Percentiles rank a stretch among this genome's conserved stretches.
These are phyloP conservation scores for Penicillium dipodomyicola DNA, from an alignment of 495 filamentous ascomycete species.

Conservation along the genomic window DNA sequence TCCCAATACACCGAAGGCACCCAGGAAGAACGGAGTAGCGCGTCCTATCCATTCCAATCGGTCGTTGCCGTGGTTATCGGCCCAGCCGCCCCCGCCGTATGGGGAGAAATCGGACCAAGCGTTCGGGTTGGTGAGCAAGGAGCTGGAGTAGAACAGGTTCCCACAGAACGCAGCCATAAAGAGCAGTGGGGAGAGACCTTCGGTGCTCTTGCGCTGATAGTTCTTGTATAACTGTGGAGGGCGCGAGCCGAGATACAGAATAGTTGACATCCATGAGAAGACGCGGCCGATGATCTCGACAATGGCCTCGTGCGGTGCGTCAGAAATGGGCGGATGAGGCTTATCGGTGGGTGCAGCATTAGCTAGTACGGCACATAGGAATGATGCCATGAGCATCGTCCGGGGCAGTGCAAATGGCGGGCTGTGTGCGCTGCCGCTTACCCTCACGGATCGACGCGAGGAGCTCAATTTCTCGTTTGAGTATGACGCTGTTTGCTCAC, in stretches of 20 bases:
- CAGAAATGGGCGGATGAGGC: slow-evolving; percentile 22
- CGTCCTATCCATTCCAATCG: slow-evolving; percentile 56
- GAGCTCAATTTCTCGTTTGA: slow-evolving; percentile 41
- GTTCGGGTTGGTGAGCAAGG: slow-evolving; percentile 64
- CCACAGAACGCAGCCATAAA: slow-evolving; percentile 72
- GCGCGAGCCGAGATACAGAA: slow-evolving; percentile 67
- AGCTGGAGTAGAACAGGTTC: slow-evolving; percentile 69
- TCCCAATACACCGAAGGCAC: slow-evolving; percentile 65
- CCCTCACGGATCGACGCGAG: slow-evolving; percentile 31
- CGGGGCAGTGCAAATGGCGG: slow-evolving; percentile 39
- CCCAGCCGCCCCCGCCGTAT: slow-evolving; percentile 68
- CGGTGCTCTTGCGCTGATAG: slow-evolving; percentile 61
- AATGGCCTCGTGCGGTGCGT: slow-evolving; percentile 26
- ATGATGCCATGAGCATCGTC: slow-evolving; percentile 46
- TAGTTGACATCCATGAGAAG: slow-evolving; percentile 64
- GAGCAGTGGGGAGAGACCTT: slow-evolving; percentile 65
- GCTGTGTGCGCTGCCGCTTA: slow-evolving; percentile 28
- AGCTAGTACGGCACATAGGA: slow-evolving; percentile 46
- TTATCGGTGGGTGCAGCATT: slow-evolving; percentile 43
- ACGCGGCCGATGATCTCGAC: slow-evolving; percentile 53
- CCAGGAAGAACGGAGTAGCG: slow-evolving; percentile 67
- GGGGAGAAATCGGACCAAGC: slow-evolving; percentile 61
- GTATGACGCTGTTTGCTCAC: slow-evolving; percentile 33
- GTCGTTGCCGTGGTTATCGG: slow-evolving; percentile 56
- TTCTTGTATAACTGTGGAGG: slow-evolving; percentile 72